Evolutionary conservation across 2,329 filamentous ascomycete genomes (phyloP), one percentile per base, ranked within the genome.

Genomic region (Anthostomella pinea): DNA sequence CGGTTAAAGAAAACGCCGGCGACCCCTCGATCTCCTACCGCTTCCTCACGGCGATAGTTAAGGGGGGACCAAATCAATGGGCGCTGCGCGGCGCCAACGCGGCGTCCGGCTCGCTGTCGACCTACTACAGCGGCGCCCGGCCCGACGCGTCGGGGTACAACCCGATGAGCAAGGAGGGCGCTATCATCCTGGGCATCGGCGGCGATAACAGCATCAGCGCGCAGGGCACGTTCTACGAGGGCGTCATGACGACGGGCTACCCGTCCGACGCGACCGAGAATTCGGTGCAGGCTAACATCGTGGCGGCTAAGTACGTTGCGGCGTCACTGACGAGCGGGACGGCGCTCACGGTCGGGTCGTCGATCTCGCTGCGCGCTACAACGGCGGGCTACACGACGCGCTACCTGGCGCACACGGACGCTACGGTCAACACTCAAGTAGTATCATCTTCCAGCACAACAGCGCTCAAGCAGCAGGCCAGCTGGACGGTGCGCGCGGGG

Each of bases 181-280:
- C 79, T 38, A 79, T 84, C 28, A 70, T 83, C 39, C 75, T 83
- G n/a, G 79, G 80, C n/a, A 81, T 83, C 35, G 80, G 80, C n/a
- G 80, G 80, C 6, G 80, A 83, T 48, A 84, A 80, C 61, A 79
- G 75, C 52, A 62, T 65, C 48, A 51, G 72, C 30, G 79, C 67
- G 1, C 75, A 81, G 52, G 79, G 79, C 17, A 82, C 78, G 1
- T 80, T 79, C 51, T 79, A 83, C 57, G 79, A 83, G 58, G 79
- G 79, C 16, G 77, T 74, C 16, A 79, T 83, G 76, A 82, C 77
- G 10, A 59, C 66, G 0, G 77, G 77, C 1, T 83, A 81, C 48
- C 79, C 79, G 0, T 68, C 73, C 2, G 77, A 83, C 44, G 68
- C 65, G 8, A 76, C 70, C 3, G 79, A 83, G 56, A 68, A 70